Conservation (phyloP, 202 grass and related monocot species). For the Alloteropsis angusta region DNA sequence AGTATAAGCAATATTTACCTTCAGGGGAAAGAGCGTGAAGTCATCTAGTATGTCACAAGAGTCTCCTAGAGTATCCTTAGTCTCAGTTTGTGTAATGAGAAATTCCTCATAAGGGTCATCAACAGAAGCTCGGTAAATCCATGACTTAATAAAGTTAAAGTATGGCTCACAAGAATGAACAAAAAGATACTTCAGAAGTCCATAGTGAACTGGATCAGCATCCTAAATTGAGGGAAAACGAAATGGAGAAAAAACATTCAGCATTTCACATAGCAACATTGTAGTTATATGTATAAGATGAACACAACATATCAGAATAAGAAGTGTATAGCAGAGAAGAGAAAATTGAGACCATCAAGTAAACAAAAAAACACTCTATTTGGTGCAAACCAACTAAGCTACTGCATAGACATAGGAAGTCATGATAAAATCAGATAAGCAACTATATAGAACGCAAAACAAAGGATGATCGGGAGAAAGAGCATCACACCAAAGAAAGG, state of each 20-base stretch:
- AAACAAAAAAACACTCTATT: conserved; percentile 9
- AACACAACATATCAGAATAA: neutral
- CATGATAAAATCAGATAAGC: neutral
- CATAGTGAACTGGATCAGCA: conserved; percentile 77
- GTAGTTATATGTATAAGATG: neutral
- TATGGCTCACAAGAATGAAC: conserved; percentile 76
- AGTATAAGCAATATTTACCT: conserved; percentile 36
- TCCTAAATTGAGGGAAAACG: conserved; percentile 49
- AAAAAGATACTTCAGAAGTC: conserved; percentile 86
- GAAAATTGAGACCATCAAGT: neutral
- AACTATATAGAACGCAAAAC: neutral
- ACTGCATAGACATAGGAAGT: neutral
- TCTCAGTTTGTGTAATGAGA: conserved; percentile 35
- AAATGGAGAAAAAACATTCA: conserved; percentile 24
- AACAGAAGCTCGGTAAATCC: conserved; percentile 80
- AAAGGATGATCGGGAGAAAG: neutral
- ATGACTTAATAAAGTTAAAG: conserved; percentile 85
- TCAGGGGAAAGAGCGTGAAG: conserved; percentile 19
- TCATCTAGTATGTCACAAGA: conserved; percentile 9
- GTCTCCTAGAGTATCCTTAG: conserved; percentile 25
- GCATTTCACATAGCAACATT: neutral
- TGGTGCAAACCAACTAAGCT: conserved; percentile 10
- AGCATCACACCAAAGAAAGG: neutral
- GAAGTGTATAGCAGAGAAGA: neutral
- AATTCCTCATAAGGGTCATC: conserved; percentile 89